Evolutionary conservation across 371 early-diverging fungal species (phyloP), one percentile per base, ranked within the genome.

Genomic region (Parasitella parasitica): DNA sequence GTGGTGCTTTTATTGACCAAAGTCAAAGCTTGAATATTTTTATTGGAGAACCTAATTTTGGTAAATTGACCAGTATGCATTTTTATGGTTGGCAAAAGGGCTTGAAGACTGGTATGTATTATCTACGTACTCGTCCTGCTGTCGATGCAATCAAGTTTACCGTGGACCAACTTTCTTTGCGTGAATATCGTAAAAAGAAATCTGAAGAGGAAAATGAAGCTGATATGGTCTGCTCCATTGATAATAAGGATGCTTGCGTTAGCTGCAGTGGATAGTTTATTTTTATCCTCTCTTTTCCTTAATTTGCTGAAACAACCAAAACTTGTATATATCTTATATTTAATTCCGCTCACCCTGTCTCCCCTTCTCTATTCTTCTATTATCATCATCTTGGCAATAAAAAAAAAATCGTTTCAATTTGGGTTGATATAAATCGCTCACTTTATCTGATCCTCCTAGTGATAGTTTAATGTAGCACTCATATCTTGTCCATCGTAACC

Each of bases 71-170:
- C 0, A 89, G 91, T 27, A 99, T 99, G 99, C 99, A 99, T 77
- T 99, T 99, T 75, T 98, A 99, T 77, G 99, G 97, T 9, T 99
- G 97, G 97, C 93, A 93, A 84, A 91, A 89, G 78, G 99, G 99
- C 4, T 85, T 99, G 48, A 99, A 99, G 89, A 99, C 99, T 8
- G 99, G 99, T 65, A 97, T 98, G 97, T 99, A 99, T 82, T 99
- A 99, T 74, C 81, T 99, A 46, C 92, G 99, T 54, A 94, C 98
- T 8, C 87, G 96, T 36, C 99, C 99, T 20, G 96, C 98, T 15
- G 94, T 90, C 8, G 97, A 97, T 69, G 99, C 99, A 13, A 99
- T 99, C 83, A 97, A 99, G 85, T 94, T 81, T 71, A 94, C 88
- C 22, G 86, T 87, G 0, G 87, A 87, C 66, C 87, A 87, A 67